Evolutionary conservation across 106 monocot species (phyloP), one percentile per base, ranked within the genome.

Genomic region (Allium fistulosum): DNA sequence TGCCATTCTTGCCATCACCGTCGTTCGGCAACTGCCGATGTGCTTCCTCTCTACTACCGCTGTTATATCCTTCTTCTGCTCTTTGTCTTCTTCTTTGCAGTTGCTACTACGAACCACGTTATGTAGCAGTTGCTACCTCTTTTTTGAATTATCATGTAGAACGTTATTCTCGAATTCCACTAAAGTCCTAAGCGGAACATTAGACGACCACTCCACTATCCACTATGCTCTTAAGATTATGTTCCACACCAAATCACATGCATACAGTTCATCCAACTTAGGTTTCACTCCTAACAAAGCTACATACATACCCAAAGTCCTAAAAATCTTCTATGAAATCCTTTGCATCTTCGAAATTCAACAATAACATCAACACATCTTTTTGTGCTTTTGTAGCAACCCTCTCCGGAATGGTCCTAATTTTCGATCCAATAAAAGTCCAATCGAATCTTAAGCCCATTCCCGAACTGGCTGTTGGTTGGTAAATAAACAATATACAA

Each of bases 241-340:
- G 26, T 69, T 57, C 10, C 66, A 53, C 8, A 72, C 57, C 8
- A 51, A 13, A 47, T 76, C 76, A 14, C 80, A 72, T 1, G 53
- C 69, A 62, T 78, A 84, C 63, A 83, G 46, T 4, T 45, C 61
- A 10, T 81, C 72, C 26, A 88, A 55, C 4, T 76, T 72, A 9
- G 78, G 78, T 47, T 83, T 72, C 28, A 77, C 73, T 48, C 72
- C 63, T 2, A 62, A 50, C 28, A 88, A 62, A 15, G 80, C 81
- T 60, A 86, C 91, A 64, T 88, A 91, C 95, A 96, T 96, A 15
- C 82, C 88, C 17, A 96, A 85, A 46, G 86, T 81, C 50, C 95
- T 69, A 60, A 96, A 96, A n/a, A 96, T 76, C 82, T 84, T 96
- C 69, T 96, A 88, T 0, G 85, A 53, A 4, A 91, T 71, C 51